A percentile compares a stretch with the other conserved stretches of the same genome.
Evolutionary conservation across 1,284 basidiomycete species (phyloP).

Genomic region (Rhodotorula sp.): DNA sequence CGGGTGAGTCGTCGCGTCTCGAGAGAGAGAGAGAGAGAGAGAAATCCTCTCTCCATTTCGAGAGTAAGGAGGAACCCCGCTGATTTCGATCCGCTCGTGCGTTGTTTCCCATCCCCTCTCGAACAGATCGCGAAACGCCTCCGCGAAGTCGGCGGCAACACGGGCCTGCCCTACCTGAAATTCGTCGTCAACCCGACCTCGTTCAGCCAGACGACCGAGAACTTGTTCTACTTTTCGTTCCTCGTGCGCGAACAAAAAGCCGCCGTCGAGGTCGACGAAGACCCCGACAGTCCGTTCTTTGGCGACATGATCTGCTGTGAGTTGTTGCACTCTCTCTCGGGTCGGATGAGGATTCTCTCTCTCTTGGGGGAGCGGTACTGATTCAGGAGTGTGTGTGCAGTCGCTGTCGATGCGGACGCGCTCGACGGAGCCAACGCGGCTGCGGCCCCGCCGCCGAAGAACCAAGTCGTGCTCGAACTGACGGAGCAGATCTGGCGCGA

Average conservation of each 20-base stretch:
- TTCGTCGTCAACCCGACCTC: slow-evolving; percentile 82
- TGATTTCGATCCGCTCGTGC: too few relatives aligned
- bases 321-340: slow-evolving; percentile 35
- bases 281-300: slow-evolving; percentile 54
- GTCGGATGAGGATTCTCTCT: neutral
- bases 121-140: slow-evolving; percentile 24
- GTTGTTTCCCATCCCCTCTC: neutral
- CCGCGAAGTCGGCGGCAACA: slow-evolving; percentile 26
- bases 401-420: slow-evolving; percentile 32
- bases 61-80: too few relatives aligned
- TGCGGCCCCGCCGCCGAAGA: slow-evolving; percentile 52
- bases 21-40: too few relatives aligned
- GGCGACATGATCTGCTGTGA: slow-evolving; percentile 73
- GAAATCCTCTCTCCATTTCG: neutral
- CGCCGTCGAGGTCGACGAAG: slow-evolving; percentile 34
- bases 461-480: slow-evolving; percentile 80
- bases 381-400: neutral
- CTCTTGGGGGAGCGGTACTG: neutral
- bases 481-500: slow-evolving; percentile 77
- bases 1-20: slow-evolving; percentile 19
- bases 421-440: slow-evolving; percentile 63
- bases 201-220: slow-evolving; percentile 84
- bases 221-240: slow-evolving; percentile 89
- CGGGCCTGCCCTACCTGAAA: slow-evolving; percentile 68
- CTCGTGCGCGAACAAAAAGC: slow-evolving; percentile 71